Evolutionary conservation across 2,329 filamentous ascomycete genomes (phyloP).

Genomic region (Chaetomiaceae sp.): DNA sequence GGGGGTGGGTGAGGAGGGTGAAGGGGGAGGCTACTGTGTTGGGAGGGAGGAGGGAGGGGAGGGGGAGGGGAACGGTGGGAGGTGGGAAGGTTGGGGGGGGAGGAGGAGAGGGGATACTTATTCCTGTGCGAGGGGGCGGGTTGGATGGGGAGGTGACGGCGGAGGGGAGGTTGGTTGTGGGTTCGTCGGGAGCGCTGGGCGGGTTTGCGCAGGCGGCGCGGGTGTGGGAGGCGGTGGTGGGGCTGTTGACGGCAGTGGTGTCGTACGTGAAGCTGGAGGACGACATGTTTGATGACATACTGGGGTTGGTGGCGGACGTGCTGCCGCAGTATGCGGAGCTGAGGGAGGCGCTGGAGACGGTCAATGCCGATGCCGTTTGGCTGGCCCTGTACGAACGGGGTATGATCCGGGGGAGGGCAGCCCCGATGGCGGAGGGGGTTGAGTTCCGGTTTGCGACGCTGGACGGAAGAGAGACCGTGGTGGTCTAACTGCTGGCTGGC

Average conservation of each 20-base stretch:
- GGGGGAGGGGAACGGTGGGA: not conserved
- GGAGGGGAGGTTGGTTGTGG: not conserved
- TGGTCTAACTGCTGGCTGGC: not conserved
- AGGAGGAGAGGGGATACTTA: slow-evolving; percentile 13
- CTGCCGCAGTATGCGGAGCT: slow-evolving; percentile 43
- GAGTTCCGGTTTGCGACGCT: slow-evolving; percentile 32
- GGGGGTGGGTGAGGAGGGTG: slow-evolving; percentile 41
- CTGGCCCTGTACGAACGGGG: slow-evolving; percentile 49
- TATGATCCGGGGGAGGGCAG: slow-evolving; percentile 31
- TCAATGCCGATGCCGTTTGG: slow-evolving; percentile 76
- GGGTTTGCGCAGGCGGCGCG: slow-evolving; percentile 56
- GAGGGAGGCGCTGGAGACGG: slow-evolving; percentile 50
- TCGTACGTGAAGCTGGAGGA: slow-evolving; percentile 59
- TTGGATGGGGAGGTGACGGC: not conserved
- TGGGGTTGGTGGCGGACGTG: slow-evolving; percentile 53
- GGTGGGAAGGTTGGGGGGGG: not conserved
- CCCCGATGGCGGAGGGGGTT: slow-evolving; percentile 40
- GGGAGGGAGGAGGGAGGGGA: not conserved
- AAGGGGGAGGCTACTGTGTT: slow-evolving; percentile 33
- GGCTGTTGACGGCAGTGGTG: slow-evolving; percentile 55
- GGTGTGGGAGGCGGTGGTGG: slow-evolving; percentile 58
- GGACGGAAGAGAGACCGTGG: not conserved
- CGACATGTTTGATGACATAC: slow-evolving; percentile 63
- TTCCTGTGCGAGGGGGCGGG: slow-evolving; percentile 11
- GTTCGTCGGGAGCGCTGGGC: slow-evolving; percentile 37